Base-by-base conservation (phyloP, 106 monocot species). In the Chionographis japonica region DNA sequence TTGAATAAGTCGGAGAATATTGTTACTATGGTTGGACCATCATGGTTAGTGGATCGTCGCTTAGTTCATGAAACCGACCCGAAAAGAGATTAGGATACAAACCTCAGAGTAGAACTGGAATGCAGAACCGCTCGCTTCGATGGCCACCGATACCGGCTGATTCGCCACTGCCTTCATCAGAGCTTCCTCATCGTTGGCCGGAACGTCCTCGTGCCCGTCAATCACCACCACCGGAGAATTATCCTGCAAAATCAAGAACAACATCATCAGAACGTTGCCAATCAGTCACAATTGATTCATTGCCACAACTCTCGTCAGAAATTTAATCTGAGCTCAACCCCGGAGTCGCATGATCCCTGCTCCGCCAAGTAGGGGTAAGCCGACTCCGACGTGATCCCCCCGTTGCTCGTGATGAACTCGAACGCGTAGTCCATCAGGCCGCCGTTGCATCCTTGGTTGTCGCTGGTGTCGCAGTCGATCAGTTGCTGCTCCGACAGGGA, bases 91-190 rank as follows among this genome's bases (percentile, higher is more conserved):
- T 49, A 4, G 3, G 3, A 42, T 11, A 58, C 14, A 41, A 46
- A 76, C 79, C 69, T 76, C 70, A 7, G 79, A 84, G 46, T 85
- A 85, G 63, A 88, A 88, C 60, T 88, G 82, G 54, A 89, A 85
- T 8, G 20, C 71, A 39, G 8, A 40, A 15, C 80, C 74, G 12
- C 79, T 64, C 12, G 83, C 83, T 60, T 81, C 77, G 20, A 90
- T 81, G 8, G 80, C 70, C 4, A 90, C 80, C 0, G 83, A 83
- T 0, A 90, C 72, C 2, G 83, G 86, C 63, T 84, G 84, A 53
- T 77, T 75, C 0, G 91, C 79, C n/a, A 81, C 86, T 1, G 86
- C 83, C 50, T 82, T 83, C 67, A 72, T 36, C 2, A 90, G 69
- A 14, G 85, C 65, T 2, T 37, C 62, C 72, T 83, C 85, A 7